Base-by-base conservation (phyloP, 2,329 filamentous ascomycete species). In the Fusarium sp. region DNA sequence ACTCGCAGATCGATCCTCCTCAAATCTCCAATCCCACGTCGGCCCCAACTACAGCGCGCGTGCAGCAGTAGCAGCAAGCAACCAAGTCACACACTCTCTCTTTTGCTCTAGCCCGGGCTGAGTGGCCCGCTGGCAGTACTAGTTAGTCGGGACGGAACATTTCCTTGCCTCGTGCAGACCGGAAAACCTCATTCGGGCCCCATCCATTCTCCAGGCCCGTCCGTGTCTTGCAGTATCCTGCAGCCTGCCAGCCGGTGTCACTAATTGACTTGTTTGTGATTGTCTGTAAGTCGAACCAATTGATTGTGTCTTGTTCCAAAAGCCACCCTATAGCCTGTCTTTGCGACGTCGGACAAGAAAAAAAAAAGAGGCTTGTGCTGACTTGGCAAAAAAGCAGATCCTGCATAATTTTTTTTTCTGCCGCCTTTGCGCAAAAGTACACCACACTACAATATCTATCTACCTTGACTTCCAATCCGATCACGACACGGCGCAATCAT, bases 1-100 rank as follows among this genome's bases (percentile, higher is more conserved):
- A 64, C 62, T 45, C 67, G 67, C 41, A 65, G 67, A 64, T 73
- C 67, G 68, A 74, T 71, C 68, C 63, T 64, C 35, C 20, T 67
- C 14, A 41, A 56, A 63, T 27, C 64, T 27, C 67, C 43, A 64
- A 58, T 67, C 67, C 67, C 63, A 35, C 45, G 45, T 45, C 56
- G 59, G 59, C 67, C 62, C 59, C 63, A 64, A 62, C 61, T 62
- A 60, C n/a, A 11, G 31, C 65, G 41, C 45, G 33, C 58, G 58
- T 61, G 41, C 37, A 39, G 56, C 31, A 27, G 54, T 18, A 22
- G 54, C 22, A 16, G 35, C 57, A 24, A 22, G 57, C 48, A 52
- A 52, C 48, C 48, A 52, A n/a, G 24, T 52, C 48, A 52, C 48
- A 52, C 48, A 52, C 27, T 3, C 27, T 8, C 24, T 13, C 14